Percentiles rank a stretch among this genome's conserved stretches.
Evolutionary conservation across 192 early-diverging fungal species (phyloP).

Genomic region (Coemansia sp.): DNA sequence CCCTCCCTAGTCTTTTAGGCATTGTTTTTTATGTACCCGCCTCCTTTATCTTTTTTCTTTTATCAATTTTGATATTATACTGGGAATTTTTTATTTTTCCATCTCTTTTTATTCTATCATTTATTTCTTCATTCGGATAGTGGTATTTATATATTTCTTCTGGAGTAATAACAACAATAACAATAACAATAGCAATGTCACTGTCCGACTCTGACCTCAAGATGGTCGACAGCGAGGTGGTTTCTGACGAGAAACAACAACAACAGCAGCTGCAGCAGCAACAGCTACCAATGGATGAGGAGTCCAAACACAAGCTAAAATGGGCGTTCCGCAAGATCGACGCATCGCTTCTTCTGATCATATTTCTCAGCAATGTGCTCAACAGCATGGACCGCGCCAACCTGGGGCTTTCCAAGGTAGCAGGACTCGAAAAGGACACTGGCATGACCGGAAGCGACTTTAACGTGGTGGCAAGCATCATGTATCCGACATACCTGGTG

Average conservation of each 20-base stretch:
- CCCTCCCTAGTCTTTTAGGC: neutral
- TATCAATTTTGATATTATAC: neutral
- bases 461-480: constrained; percentile 43
- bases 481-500: constrained; percentile 48
- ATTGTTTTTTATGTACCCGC: too few relatives aligned
- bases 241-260: too few relatives aligned
- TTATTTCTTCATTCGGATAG: neutral
- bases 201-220: constrained; percentile 1
- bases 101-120: neutral
- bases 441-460: constrained; percentile 41
- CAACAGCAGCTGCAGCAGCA: too few relatives aligned
- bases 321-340: constrained; percentile 50
- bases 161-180: too few relatives aligned
- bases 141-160: too few relatives aligned
- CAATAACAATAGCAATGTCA: too few relatives aligned
- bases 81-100: neutral
- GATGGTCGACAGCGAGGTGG: neutral
- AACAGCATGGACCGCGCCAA: constrained; percentile 51
- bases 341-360: constrained; percentile 32
- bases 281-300: neutral
- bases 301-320: constrained; percentile 16
- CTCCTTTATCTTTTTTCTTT: neutral
- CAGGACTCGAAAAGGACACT: constrained; percentile 30
- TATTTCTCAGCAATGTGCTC: constrained; percentile 48
- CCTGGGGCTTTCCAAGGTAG: constrained; percentile 44